These are phyloP conservation scores for Carpinus fangiana DNA, from an alignment of 306 rosid genomes.

Conservation along the genomic window DNA sequence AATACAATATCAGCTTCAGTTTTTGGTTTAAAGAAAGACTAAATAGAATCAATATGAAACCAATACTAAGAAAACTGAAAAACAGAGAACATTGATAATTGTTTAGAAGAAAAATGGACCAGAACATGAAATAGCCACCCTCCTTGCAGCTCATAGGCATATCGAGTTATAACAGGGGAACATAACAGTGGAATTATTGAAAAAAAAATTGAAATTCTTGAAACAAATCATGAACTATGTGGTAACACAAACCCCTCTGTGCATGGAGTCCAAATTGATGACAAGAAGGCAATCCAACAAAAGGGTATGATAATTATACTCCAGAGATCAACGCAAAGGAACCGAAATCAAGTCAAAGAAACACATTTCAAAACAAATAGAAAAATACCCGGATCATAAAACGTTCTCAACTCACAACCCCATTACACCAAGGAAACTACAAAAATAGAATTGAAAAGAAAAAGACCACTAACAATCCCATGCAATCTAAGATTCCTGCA, in stretches of 20 bases:
- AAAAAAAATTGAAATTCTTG: slow-evolving; percentile 11
- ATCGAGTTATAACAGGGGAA: slow-evolving; percentile 24
- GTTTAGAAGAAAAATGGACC: slow-evolving; percentile 15
- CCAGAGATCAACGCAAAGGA: slow-evolving; percentile 34
- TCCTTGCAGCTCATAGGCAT: slow-evolving; percentile 32
- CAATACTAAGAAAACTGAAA: slow-evolving; percentile 24
- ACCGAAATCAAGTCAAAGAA: slow-evolving; percentile 29
- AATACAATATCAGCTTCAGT: background rate
- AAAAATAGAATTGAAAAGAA: slow-evolving; percentile 19
- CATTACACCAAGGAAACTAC: slow-evolving; percentile 28
- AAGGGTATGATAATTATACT: slow-evolving; percentile 36
- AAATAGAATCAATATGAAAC: slow-evolving; percentile 19
- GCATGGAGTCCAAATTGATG: slow-evolving; percentile 30
- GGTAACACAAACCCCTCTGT: slow-evolving; percentile 26
- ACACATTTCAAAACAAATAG: slow-evolving; percentile 23
- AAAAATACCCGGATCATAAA: slow-evolving; percentile 54
- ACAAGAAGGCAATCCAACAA: slow-evolving; percentile 27
- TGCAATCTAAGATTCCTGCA: slow-evolving; percentile 23
- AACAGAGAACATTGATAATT: slow-evolving; percentile 25
- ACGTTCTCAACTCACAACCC: slow-evolving; percentile 35
- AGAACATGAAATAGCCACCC: slow-evolving; percentile 18
- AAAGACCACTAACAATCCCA: slow-evolving; percentile 35
- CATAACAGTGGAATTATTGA: slow-evolving; percentile 5
- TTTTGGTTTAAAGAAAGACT: slow-evolving; percentile 6
- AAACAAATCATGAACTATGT: slow-evolving; percentile 7